phyloP scores from a whole-genome alignment of 495 filamentous ascomycete genomes.

The Penicillium parvum region DNA sequence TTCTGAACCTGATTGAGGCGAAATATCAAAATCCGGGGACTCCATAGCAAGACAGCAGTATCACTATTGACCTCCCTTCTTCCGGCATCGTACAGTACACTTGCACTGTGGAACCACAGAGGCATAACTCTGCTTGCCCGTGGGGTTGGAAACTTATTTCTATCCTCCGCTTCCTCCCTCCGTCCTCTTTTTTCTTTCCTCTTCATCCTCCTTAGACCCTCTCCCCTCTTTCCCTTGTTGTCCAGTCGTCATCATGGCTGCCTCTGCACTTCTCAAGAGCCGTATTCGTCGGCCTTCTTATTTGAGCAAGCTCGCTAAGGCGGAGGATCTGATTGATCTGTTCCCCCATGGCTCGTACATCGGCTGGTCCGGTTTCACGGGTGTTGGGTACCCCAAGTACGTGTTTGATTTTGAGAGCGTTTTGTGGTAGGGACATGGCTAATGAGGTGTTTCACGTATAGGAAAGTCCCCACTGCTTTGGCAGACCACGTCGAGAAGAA shows the following conservation, averaged over 20 bases:
- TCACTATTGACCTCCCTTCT: conserved; percentile 16
- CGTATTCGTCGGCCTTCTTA: conserved; percentile 72
- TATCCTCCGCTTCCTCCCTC: conserved; percentile 12
- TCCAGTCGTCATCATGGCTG: conserved; percentile 37
- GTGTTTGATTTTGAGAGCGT: conserved; percentile 23
- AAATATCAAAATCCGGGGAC: no score
- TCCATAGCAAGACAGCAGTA: background rate
- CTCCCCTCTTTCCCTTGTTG: conserved; percentile 6
- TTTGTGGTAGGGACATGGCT: no score
- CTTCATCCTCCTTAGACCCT: conserved; percentile 11
- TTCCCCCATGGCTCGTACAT: conserved; percentile 82
- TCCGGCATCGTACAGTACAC: conserved; percentile 7
- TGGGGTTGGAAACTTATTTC: conserved; percentile 22
- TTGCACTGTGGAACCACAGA: background rate
- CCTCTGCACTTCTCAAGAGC: conserved; percentile 70
- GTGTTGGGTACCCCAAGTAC: conserved; percentile 85
- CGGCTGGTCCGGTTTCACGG: conserved; percentile 89
- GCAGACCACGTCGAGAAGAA: conserved; percentile 91
- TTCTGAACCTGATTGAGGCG: no score
- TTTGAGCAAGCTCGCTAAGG: conserved; percentile 71
- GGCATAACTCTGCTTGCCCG: conserved; percentile 3
- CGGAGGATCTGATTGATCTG: conserved; percentile 72
- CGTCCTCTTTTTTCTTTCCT: conserved; percentile 9
- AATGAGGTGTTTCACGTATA: conserved; percentile 22
- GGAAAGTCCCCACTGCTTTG: conserved; percentile 77